Base-by-base conservation (phyloP, 257 asterid species). In the Gentiana macrophylla region DNA sequence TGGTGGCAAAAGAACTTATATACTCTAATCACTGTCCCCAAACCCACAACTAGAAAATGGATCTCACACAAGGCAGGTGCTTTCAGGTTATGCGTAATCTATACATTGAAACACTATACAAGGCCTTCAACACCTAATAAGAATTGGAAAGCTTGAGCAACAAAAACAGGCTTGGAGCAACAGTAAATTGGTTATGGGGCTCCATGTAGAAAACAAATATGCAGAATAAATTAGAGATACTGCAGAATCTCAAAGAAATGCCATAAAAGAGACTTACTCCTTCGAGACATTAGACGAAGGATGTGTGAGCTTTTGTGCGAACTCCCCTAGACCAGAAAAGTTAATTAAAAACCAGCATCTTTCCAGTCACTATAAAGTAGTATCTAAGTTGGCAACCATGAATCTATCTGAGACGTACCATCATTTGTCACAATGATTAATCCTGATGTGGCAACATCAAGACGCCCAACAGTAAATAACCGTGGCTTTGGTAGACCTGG, bases 361-460 rank as follows among this genome's bases (percentile, higher is more conserved):
- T 33, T 6, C 32, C 38, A 53, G 32, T 32, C 53, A 38, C 36
- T 58, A 54, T 57, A 12, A 32, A 12, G 46, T 12, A 15, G 38
- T 38, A 12, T 24, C 13, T 24, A 36, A 10, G 36, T 32, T 4
- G 7, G 10, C 4, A 44, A 24, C 49, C 8, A 44, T 52, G 36
- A 43, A 45, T 35, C 37, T 35, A 52, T 3, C 12, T 6, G 32
- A 15, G 33, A 12, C 41, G 57, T 80, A 89, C 99, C 99, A 68
- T 88, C 97, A 80, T 92, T 92, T 69, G 99, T 85, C 80, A 92
- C 94, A 60, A 92, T 72, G 60, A 92, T 85, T 70, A 92, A 71
- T 62, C 99, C 99, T 49, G 94, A 81, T 12, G 99, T 92, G 69
- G 80, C 83, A 70, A 92, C 99, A 72, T 92, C 99, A 75, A 92